These are phyloP conservation scores for Collybia nuda DNA, from an alignment of 768 basidiomycete species.

Conservation along the genomic window DNA sequence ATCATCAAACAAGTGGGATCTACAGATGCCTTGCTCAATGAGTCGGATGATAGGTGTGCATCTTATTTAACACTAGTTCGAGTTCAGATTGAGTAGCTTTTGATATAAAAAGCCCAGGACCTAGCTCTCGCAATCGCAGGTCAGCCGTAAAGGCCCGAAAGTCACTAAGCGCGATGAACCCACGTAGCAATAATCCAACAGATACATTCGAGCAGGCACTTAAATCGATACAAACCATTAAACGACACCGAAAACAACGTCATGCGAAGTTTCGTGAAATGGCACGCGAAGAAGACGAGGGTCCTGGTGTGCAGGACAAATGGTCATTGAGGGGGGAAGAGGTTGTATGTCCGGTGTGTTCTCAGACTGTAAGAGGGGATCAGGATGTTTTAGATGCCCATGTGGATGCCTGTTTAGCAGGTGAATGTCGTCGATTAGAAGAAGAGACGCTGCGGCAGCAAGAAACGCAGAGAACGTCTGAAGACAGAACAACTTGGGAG, in stretches of 20 bases:
- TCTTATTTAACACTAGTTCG: neutral
- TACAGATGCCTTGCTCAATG: conserved; percentile 51
- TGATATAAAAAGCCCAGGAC: conserved; percentile 25
- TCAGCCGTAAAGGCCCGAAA: conserved; percentile 41
- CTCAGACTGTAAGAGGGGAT: conserved; percentile 57
- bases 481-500: conserved; percentile 30
- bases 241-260: conserved; percentile 68
- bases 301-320: conserved; percentile 21
- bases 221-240: conserved; percentile 62
- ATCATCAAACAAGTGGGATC: conserved; percentile 67
- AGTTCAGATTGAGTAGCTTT: neutral
- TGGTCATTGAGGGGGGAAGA: conserved; percentile 37
- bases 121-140: conserved; percentile 35
- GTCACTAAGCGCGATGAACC: conserved; percentile 26
- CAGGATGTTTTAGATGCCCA: conserved; percentile 76
- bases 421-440: conserved; percentile 45
- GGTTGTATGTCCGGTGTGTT: conserved; percentile 72
- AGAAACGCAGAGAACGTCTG: conserved; percentile 21
- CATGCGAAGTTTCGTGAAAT: conserved; percentile 67
- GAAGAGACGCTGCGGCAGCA: conserved; percentile 40
- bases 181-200: conserved; percentile 11
- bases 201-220: conserved; percentile 38
- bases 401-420: conserved; percentile 75
- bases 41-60: conserved; percentile 56
- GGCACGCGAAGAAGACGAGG: conserved; percentile 60